Evolutionary conservation across 1,139 yeast genomes (phyloP).

Genomic region (Nakaseomyces bracarensis): DNA sequence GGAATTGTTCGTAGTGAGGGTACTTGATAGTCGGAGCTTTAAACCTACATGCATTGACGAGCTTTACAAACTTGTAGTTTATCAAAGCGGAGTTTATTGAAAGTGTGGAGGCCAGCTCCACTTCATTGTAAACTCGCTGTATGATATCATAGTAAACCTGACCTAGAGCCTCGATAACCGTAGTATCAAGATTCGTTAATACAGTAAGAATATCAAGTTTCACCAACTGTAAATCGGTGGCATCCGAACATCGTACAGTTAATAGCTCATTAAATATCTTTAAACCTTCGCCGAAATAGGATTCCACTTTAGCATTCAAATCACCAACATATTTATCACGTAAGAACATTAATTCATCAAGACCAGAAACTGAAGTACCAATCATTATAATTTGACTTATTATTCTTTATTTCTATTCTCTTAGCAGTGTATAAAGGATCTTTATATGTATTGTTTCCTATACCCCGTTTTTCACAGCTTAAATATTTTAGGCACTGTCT

Average conservation of each 20-base stretch:
- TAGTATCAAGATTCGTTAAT: conserved; percentile 19
- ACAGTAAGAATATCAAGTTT: conserved; percentile 24
- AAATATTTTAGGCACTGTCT: no score
- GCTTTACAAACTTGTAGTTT: conserved; percentile 17
- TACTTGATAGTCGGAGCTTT: conserved; percentile 12
- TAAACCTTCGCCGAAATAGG: conserved; percentile 12
- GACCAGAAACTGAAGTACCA: neutral
- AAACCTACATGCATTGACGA: conserved; percentile 18
- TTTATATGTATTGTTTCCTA: no score
- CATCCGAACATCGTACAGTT: conserved; percentile 11
- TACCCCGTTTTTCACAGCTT: no score
- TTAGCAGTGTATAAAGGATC: no score
- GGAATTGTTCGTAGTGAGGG: conserved; percentile 12
- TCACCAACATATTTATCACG: conserved; percentile 16
- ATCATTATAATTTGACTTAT: no score
- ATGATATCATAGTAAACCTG: conserved; percentile 13
- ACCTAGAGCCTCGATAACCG: conserved; percentile 18
- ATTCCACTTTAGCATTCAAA: conserved; percentile 17
- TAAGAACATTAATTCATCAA: neutral
- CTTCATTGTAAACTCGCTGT: conserved; percentile 11
- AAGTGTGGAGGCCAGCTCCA: conserved; percentile 13
- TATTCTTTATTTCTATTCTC: no score
- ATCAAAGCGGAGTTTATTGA: conserved; percentile 12
- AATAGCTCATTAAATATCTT: conserved; percentile 13
- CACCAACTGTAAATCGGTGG: conserved; percentile 9